These are phyloP conservation scores for Diaporthe caulivora DNA, from an alignment of 2,329 filamentous ascomycete species.

Conservation along the genomic window DNA sequence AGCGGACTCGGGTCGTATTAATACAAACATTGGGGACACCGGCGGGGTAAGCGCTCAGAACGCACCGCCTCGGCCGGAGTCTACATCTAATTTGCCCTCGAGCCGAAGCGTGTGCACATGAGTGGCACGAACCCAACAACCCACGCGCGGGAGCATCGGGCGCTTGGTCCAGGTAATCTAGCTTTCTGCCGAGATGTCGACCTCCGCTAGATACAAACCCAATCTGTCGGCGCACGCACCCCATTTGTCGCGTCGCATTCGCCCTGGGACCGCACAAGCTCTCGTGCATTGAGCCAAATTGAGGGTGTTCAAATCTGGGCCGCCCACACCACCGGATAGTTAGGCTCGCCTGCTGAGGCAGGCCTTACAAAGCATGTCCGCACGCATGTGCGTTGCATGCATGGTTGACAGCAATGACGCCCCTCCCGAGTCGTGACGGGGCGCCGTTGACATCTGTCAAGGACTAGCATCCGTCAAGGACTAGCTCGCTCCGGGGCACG, in stretches of 20 bases:
- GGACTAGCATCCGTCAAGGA: neutral
- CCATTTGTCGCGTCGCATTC: neutral
- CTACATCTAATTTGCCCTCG: conserved; percentile 8
- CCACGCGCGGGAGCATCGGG: neutral
- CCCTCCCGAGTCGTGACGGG: neutral
- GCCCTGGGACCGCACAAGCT: neutral
- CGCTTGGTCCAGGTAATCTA: neutral
- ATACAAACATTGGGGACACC: neutral
- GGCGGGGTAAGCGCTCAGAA: neutral
- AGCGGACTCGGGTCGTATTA: neutral
- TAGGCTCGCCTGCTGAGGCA: neutral
- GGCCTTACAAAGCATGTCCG: conserved; percentile 9
- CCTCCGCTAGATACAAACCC: conserved; percentile 17
- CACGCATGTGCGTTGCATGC: neutral
- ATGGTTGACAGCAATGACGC: neutral
- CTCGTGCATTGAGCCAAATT: neutral
- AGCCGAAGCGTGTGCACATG: neutral
- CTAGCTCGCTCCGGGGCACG: neutral
- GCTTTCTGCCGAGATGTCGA: conserved; percentile 21
- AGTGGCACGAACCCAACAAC: neutral
- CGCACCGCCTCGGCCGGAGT: neutral
- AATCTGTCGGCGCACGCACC: neutral
- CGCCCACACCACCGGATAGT: neutral
- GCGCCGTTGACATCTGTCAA: neutral
- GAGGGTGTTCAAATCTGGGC: neutral